A percentile compares a stretch with the other conserved stretches of the same genome.
Evolutionary conservation across 768 basidiomycete genomes (phyloP).

Genomic region (Podaxis rugospora): DNA sequence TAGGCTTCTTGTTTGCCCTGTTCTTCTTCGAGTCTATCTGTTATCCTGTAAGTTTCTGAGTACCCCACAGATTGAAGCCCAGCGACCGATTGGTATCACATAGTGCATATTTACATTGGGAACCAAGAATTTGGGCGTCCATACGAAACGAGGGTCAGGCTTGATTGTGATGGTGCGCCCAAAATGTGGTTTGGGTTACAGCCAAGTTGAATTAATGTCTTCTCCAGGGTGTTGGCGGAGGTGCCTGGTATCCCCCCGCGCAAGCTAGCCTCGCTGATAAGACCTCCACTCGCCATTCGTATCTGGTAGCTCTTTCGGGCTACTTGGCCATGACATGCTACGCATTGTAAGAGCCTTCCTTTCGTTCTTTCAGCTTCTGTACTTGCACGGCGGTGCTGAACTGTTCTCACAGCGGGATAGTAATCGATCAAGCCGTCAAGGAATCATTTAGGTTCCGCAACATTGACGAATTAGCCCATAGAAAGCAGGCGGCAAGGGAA

Average conservation of each 20-base stretch:
- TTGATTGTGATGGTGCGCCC: slow-evolving; percentile 56
- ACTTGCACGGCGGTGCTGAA: not conserved
- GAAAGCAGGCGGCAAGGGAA: not conserved
- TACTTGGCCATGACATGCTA: slow-evolving; percentile 56
- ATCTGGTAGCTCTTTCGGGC: slow-evolving; percentile 56
- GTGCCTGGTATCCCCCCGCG: slow-evolving; percentile 66
- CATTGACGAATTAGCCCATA: slow-evolving; percentile 32
- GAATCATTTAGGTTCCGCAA: slow-evolving; percentile 47
- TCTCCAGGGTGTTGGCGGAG: slow-evolving; percentile 48
- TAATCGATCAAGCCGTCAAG: slow-evolving; percentile 44
- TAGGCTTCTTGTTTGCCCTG: slow-evolving; percentile 57
- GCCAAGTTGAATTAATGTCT: not conserved
- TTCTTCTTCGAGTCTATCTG: slow-evolving; percentile 80
- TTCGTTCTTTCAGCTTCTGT: not conserved
- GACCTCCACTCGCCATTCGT: slow-evolving; percentile 46
- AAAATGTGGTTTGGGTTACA: slow-evolving; percentile 11
- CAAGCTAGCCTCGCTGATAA: slow-evolving; percentile 53
- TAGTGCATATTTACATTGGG: slow-evolving; percentile 61
- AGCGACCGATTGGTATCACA: not conserved
- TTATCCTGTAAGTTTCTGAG: slow-evolving; percentile 44
- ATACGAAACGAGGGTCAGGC: slow-evolving; percentile 60
- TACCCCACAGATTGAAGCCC: not conserved
- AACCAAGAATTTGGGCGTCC: slow-evolving; percentile 57
- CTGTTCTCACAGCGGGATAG: slow-evolving; percentile 39
- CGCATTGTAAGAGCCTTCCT: slow-evolving; percentile 40